Percentiles rank a stretch among this genome's conserved stretches.
Evolutionary conservation across 192 early-diverging fungal genomes (phyloP).

Genomic region (Coemansia sp.): DNA sequence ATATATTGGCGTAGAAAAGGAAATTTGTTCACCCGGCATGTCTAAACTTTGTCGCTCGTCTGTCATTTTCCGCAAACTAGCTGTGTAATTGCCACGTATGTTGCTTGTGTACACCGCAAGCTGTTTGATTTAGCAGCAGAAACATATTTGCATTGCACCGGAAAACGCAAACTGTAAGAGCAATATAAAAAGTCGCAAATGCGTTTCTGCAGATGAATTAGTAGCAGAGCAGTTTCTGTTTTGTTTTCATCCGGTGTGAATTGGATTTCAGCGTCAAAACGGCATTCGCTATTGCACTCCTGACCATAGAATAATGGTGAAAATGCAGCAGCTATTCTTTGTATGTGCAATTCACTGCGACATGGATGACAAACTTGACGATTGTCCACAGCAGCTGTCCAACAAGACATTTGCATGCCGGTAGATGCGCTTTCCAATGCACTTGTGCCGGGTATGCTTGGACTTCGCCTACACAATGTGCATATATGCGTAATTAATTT

Average conservation of each 20-base stretch:
- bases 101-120: conserved; percentile 29
- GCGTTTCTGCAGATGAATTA: background rate
- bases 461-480: too few relatives aligned
- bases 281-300: background rate
- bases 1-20: background rate
- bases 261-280: background rate
- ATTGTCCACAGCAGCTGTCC: too few relatives aligned
- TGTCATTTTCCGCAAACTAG: background rate
- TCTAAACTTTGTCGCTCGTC: background rate
- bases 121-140: conserved; percentile 30
- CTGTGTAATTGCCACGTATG: conserved; percentile 36
- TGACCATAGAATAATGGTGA: background rate
- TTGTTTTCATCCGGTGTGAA: background rate
- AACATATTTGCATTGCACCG: conserved; percentile 26
- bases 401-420: too few relatives aligned
- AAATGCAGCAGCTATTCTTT: background rate
- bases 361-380: background rate
- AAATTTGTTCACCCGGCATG: background rate
- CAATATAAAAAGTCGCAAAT: background rate
- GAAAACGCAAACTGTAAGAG: background rate
- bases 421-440: too few relatives aligned
- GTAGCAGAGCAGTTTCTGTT: background rate
- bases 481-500: too few relatives aligned
- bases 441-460: too few relatives aligned
- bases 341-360: background rate